Evolutionary conservation across 129 eudicot genomes (phyloP), one percentile per base, ranked within the genome.

Genomic region (Flaveria robusta): DNA sequence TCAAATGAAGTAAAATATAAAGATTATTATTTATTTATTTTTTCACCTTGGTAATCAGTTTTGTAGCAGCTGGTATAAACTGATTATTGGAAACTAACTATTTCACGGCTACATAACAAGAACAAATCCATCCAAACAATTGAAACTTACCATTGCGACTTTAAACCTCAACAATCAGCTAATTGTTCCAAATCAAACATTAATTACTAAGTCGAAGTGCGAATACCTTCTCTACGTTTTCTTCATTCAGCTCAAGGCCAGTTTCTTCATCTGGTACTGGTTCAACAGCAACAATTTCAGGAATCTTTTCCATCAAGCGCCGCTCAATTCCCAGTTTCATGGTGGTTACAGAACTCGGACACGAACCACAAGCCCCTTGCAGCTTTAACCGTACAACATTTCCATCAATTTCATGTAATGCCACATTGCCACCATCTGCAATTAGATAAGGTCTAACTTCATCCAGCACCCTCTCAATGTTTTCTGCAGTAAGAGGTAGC

Each of bases 301-400:
- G 97, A 14, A 93, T 85, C 87, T 93, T 93, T 72, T 93, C 98
- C 97, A 94, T 94, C 52, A 94, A 72, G 41, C 97, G 97, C 37
- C 97, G 86, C 73, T 94, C 98, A 37, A 94, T 91, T 5, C 98
- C 98, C 86, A 94, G 31, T 84, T 91, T 94, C 98, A 94, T 94
- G 9, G 98, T 94, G 16, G 85, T 85, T 34, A 83, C 85, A 65
- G 98, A 84, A 66, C 98, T 94, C 12, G 98, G 98, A 70, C 98
- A 94, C 31, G 98, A 94, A 55, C 98, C 98, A 80, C 98, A 94
- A 29, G 98, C 98, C 75, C 98, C 98, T 83, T 94, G 98, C 41
- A 94, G 80, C 81, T 91, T 94, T 84, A 94, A 79, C 47, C 86
- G 91, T 14, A 94, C 96, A 72, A 94, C 81, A 71, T 86, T 85